These are phyloP conservation scores for Metroxylon sagu DNA, from an alignment of 176 grass and related monocot species.

Conservation along the genomic window DNA sequence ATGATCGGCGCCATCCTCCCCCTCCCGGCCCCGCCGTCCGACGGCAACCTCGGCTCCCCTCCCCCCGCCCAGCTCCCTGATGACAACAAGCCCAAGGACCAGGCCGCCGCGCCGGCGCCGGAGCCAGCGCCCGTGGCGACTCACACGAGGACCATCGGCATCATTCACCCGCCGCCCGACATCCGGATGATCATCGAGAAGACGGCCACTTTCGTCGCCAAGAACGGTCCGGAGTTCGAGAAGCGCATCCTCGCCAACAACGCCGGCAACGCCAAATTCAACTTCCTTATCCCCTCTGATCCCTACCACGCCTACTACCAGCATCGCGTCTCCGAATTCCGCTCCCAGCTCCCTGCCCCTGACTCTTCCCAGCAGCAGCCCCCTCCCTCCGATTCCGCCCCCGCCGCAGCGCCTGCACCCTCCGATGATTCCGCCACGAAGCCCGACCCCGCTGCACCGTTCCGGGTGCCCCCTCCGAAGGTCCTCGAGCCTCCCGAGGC, in stretches of 20 bases:
- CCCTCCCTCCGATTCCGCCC: too few species aligned
- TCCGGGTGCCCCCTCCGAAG: too few species aligned
- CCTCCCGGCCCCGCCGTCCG: constrained; percentile 10
- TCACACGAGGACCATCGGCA: constrained; percentile 59
- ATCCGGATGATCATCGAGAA: constrained; percentile 79
- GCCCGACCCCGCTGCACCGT: too few species aligned
- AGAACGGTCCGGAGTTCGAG: constrained; percentile 83
- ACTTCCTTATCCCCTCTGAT: constrained; percentile 77
- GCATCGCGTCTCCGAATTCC: constrained; percentile 45
- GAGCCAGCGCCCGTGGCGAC: constrained; percentile 44
- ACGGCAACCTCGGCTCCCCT: constrained; percentile 9
- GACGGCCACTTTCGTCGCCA: constrained; percentile 73
- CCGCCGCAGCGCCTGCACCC: too few species aligned
- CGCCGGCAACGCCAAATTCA: constrained; percentile 75
- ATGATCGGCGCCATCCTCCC: constrained; percentile 9
- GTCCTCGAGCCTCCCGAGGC: too few species aligned
- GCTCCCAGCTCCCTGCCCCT: too few species aligned
- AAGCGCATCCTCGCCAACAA: constrained; percentile 58
- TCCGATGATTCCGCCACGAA: too few species aligned
- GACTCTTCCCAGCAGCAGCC: too few species aligned
- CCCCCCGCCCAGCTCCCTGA: constrained; percentile 2
- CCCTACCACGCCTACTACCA: constrained; percentile 87
- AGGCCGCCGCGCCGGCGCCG: background rate
- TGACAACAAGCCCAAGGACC: background rate
- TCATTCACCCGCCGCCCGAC: constrained; percentile 79